phyloP scores from a whole-genome alignment of 1,284 basidiomycete genomes.

The Ganoderma meredithae region DNA sequence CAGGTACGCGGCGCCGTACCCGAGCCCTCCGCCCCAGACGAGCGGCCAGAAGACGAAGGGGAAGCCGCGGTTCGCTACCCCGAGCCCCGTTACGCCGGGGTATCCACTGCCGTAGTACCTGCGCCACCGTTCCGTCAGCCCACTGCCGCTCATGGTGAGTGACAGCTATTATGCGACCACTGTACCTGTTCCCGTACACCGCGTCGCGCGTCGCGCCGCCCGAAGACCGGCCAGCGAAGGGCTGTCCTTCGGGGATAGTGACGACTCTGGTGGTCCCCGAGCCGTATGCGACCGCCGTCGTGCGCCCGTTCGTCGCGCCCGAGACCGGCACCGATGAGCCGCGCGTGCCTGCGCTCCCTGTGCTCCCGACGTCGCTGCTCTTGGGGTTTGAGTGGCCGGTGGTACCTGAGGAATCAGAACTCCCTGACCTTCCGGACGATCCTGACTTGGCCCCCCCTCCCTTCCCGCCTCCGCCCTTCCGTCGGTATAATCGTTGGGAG shows the following conservation, averaged over 20 bases:
- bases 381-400: conserved; percentile 25
- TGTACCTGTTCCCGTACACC: conserved; percentile 48
- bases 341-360: conserved; percentile 36
- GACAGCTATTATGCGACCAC: too few relatives aligned
- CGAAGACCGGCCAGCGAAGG: conserved; percentile 49
- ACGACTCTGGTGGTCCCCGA: conserved; percentile 44
- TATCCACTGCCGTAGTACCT: conserved; percentile 69
- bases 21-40: conserved; percentile 53
- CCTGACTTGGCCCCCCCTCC: conserved; percentile 28
- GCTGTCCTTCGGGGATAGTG: conserved; percentile 49
- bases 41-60: conserved; percentile 70
- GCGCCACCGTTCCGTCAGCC: not conserved
- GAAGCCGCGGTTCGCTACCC: conserved; percentile 55
- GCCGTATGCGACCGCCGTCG: conserved; percentile 46
- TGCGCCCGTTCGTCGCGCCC: conserved; percentile 38
- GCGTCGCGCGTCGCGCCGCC: conserved; percentile 51
- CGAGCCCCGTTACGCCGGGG: conserved; percentile 50
- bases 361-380: conserved; percentile 21
- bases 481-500: conserved; percentile 32
- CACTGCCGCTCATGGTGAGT: too few relatives aligned
- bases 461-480: conserved; percentile 38
- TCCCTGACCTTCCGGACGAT: conserved; percentile 17
- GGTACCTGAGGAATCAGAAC: conserved; percentile 29
- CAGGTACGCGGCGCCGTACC: conserved; percentile 50
- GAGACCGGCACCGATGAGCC: conserved; percentile 38